phyloP scores from a whole-genome alignment of 2,329 filamentous ascomycete genomes.

The Truncatella angustata region DNA sequence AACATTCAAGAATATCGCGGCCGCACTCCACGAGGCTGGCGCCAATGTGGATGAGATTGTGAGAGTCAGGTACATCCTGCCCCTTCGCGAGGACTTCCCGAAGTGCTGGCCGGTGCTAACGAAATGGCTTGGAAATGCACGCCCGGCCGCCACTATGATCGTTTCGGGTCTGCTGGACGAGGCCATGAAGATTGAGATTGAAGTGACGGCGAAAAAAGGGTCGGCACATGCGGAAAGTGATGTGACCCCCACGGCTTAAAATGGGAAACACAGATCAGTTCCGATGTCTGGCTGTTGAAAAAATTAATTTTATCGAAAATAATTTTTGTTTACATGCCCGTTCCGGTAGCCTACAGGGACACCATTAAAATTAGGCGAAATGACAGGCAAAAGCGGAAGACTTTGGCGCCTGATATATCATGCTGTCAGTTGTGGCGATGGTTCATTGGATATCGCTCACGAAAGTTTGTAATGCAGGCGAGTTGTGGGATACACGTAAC shows the following conservation, averaged over 20 bases:
- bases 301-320: no score
- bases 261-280: no score
- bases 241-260: not conserved
- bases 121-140: conserved; percentile 47
- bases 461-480: no score
- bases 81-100: conserved; percentile 44
- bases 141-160: conserved; percentile 54
- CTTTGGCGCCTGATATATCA: no score
- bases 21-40: conserved; percentile 43
- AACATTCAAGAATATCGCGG: conserved; percentile 44
- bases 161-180: conserved; percentile 51
- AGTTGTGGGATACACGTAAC: no score
- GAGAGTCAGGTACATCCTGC: conserved; percentile 51
- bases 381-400: no score
- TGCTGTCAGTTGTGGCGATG: no score
- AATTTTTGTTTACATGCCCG: no score
- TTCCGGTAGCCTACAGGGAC: no score
- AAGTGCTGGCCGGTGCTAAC: conserved; percentile 48
- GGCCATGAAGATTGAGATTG: conserved; percentile 35
- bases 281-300: no score
- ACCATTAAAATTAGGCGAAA: no score
- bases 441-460: no score
- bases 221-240: not conserved
- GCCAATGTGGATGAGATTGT: conserved; percentile 45
- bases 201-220: conserved; percentile 20